Conservation (phyloP, 495 filamentous ascomycete species). For the Daldinia vernicosa region DNA sequence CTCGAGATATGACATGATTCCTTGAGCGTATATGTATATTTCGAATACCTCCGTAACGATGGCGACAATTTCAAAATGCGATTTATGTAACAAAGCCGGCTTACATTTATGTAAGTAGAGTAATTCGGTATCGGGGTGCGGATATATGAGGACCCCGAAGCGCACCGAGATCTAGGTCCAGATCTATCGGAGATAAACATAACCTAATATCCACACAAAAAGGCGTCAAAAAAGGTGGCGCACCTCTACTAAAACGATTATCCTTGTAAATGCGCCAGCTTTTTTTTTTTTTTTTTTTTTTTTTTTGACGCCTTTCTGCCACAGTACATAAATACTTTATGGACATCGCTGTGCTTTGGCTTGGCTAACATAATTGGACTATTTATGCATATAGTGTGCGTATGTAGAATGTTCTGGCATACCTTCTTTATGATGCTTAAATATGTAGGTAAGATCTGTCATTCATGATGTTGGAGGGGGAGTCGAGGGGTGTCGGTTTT, state of each 20-base stretch:
- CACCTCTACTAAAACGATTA: too few species aligned
- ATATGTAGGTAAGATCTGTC: not conserved
- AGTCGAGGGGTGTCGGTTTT: not conserved
- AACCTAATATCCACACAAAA: too few species aligned
- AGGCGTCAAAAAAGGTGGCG: too few species aligned
- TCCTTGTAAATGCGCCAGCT: too few species aligned
- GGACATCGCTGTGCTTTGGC: too few species aligned
- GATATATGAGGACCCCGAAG: slow-evolving; percentile 17
- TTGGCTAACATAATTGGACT: too few species aligned
- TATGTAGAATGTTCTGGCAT: not conserved
- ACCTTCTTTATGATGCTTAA: not conserved
- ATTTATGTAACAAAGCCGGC: not conserved
- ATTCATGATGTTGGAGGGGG: not conserved
- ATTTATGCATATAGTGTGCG: not conserved
- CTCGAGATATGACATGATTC: not conserved
- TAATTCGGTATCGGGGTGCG: slow-evolving; percentile 12
- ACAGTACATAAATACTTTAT: not conserved
- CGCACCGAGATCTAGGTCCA: not conserved
- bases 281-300: too few species aligned
- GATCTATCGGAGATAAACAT: slow-evolving; percentile 1
- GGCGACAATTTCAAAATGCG: not conserved
- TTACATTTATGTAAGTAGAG: not conserved
- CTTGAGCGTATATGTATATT: not conserved
- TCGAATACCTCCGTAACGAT: too few species aligned
- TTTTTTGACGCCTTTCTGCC: too few species aligned